Conservation (phyloP, 2,329 filamentous ascomycete genomes). For the Lecanosticta acicola region DNA sequence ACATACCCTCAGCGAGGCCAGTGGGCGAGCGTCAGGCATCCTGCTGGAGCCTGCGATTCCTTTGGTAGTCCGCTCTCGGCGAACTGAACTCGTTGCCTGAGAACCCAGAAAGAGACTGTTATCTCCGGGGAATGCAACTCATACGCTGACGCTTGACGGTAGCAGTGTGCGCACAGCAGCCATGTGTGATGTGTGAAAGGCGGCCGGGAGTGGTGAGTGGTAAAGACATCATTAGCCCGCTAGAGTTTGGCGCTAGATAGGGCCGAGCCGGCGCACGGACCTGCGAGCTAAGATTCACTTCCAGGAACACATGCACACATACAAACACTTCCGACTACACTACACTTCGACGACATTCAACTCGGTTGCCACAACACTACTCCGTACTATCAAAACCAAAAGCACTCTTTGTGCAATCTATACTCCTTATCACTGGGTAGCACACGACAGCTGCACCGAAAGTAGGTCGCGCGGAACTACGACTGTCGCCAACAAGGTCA, state of each 20-base stretch:
- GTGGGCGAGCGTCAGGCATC: conserved; percentile 20
- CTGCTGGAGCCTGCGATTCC: conserved; percentile 1
- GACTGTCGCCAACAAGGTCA: neutral
- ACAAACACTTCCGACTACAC: neutral
- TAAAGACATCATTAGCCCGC: neutral
- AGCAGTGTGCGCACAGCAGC: no score
- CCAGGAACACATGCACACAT: neutral
- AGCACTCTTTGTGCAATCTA: no score
- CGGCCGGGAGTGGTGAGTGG: neutral
- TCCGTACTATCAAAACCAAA: no score
- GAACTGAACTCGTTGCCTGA: neutral
- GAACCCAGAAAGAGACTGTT: no score
- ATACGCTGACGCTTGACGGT: no score
- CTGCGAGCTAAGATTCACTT: neutral
- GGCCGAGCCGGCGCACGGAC: no score
- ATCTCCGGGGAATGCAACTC: no score
- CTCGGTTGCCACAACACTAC: no score
- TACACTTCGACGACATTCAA: neutral
- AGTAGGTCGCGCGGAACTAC: neutral
- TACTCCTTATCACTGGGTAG: no score
- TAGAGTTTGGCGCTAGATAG: neutral
- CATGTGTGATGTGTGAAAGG: no score
- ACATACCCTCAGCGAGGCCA: conserved; percentile 20
- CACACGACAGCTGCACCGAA: neutral
- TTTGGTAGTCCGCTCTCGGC: neutral